Evolutionary conservation across 2,329 filamentous ascomycete species (phyloP).

Genomic region (Ciborinia camelliae): DNA sequence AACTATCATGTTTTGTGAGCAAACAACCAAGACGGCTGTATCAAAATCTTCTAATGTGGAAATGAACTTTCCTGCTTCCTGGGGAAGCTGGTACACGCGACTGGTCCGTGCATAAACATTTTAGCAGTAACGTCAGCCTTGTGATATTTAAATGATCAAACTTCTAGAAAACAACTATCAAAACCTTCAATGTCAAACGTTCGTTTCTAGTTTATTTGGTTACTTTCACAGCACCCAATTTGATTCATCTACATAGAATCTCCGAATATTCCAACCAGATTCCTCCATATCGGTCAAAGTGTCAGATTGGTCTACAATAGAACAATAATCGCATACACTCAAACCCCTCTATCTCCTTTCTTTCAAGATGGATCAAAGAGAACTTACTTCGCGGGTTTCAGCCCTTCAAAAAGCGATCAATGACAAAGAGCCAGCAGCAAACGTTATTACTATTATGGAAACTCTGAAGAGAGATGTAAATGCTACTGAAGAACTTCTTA

Average conservation of each 20-base stretch:
- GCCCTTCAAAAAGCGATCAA: constrained; percentile 75
- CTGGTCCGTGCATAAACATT: constrained; percentile 9
- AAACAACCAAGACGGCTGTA: background rate
- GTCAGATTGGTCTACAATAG: background rate
- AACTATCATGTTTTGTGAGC: background rate
- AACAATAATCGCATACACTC: constrained; percentile 9
- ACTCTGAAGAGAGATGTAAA: constrained; percentile 75
- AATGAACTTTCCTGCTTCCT: background rate
- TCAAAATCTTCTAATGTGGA: background rate
- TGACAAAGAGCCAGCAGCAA: constrained; percentile 69
- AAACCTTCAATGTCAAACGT: background rate
- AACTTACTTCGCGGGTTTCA: constrained; percentile 36
- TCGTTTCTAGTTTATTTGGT: background rate
- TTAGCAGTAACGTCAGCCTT: constrained; percentile 11
- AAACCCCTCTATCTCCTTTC: constrained; percentile 15
- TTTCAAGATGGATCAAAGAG: constrained; percentile 33
- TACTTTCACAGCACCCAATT: background rate
- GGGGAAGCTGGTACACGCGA: background rate
- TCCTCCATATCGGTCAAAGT: background rate
- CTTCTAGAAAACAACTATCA: background rate
- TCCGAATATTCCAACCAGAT: background rate
- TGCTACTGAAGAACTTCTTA: constrained; percentile 84
- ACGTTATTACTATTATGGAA: constrained; percentile 70
- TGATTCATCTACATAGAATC: background rate
- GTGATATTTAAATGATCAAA: constrained; percentile 13